Evolutionary conservation across 495 filamentous ascomycete species (phyloP).

Genomic region (Melanomma pulvis-pyrius): DNA sequence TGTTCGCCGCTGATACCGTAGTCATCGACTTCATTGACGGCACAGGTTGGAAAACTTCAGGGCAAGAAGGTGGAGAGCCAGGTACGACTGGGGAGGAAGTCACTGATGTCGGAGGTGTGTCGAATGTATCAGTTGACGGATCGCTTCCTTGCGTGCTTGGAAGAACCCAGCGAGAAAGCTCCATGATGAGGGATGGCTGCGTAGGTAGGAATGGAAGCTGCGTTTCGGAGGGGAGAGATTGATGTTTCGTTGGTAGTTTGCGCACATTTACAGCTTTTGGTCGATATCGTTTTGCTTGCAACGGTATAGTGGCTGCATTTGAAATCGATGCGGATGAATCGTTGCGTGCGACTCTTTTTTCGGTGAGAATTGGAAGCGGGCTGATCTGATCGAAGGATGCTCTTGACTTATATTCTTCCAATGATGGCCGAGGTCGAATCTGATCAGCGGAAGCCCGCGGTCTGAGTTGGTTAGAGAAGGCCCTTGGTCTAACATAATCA

Average conservation of each 20-base stretch:
- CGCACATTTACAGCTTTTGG: constrained; percentile 19
- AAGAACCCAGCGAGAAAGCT: constrained; percentile 20
- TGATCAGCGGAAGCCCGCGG: neutral
- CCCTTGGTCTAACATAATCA: neutral
- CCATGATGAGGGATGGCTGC: constrained; percentile 21
- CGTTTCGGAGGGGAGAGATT: constrained; percentile 8
- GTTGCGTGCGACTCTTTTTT: constrained; percentile 1
- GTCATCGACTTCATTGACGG: neutral
- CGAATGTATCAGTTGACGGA: neutral
- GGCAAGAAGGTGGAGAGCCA: constrained; percentile 4
- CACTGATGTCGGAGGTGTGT: constrained; percentile 2
- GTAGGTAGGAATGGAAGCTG: constrained; percentile 17
- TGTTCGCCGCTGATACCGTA: neutral
- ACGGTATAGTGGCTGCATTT: neutral
- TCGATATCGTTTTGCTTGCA: constrained; percentile 13
- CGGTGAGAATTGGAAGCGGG: neutral
- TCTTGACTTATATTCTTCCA: neutral
- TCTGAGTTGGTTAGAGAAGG: neutral
- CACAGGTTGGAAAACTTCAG: neutral
- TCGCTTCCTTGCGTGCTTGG: neutral
- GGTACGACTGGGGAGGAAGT: constrained; percentile 3
- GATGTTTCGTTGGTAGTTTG: constrained; percentile 11
- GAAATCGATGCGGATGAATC: constrained; percentile 1
- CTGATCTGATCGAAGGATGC: neutral
- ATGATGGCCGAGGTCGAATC: neutral